Evolutionary conservation across 2,329 filamentous ascomycete genomes (phyloP), one percentile per base, ranked within the genome.

Genomic region (Allantophomopsis cytisporea): DNA sequence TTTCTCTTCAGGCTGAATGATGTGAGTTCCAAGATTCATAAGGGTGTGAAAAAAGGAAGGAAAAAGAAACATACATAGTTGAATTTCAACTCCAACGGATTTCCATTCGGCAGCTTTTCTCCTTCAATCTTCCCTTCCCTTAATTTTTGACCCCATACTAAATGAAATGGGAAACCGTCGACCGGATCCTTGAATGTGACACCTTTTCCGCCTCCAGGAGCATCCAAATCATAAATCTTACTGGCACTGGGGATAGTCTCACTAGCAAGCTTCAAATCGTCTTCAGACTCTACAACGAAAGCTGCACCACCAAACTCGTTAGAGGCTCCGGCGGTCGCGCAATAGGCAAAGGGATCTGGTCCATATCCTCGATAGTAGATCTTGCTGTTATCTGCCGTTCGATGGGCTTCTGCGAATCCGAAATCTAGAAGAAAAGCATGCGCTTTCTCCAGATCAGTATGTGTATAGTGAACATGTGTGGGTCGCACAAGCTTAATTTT

Each of bases 161-260:
- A 12, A 36, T 48, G 42, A 18, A 48, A 31, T 10, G 32, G 30
- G 13, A 39, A 42, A 41, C 66, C 73, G 15, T 39, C 44, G 20
- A 16, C 16, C 6, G 41, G 39, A 21, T 36, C 36, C 38, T 61
- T 58, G 39, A 71, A 64, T 0, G 62, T 68, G 5, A 77, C 67
- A 16, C 63, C 57, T 45, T 64, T 57, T 35, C 71, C 69, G 30
- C 60, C 69, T 2, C 72, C 71, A 0, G 72, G 72, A 0, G 65
- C 66, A 40, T 69, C 64, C 4, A 68, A 43, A 3, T 69, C 63
- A 42, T 69, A 60, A 7, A 75, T 58, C 2, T 55, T 50, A 2
- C 62, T 62, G 2, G 69, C 63, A 40, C 56, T 47, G 0, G 67
- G 64, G 3, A 34, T 7, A 8, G 16, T 17, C 3, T 14, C n/a